A percentile compares a stretch with the other conserved stretches of the same genome.
phyloP scores from a whole-genome alignment of 768 basidiomycete species.

The Termitomyces sp. region DNA sequence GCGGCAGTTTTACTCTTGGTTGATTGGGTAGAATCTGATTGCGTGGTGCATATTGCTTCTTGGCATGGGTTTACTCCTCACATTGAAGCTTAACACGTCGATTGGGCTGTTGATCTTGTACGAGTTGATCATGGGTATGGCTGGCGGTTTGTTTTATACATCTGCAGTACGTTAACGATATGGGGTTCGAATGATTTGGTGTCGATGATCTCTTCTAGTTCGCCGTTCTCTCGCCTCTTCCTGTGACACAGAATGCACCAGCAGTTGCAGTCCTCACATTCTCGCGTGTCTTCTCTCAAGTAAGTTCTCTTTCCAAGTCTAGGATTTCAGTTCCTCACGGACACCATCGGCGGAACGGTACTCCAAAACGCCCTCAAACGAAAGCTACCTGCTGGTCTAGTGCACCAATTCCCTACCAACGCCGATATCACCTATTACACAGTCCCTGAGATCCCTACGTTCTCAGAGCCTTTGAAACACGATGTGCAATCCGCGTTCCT shows the following conservation, averaged over 20 bases:
- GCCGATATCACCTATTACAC: conserved; percentile 38
- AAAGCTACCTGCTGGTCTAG: conserved; percentile 33
- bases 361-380: conserved; percentile 44
- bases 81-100: conserved; percentile 19
- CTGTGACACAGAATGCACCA: conserved; percentile 31
- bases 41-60: conserved; percentile 24
- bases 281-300: conserved; percentile 29
- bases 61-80: conserved; percentile 29
- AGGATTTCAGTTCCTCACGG: background rate
- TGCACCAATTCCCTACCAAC: conserved; percentile 28
- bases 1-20: background rate
- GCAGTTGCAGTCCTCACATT: conserved; percentile 41
- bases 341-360: conserved; percentile 36
- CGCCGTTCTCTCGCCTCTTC: conserved; percentile 42
- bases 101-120: conserved; percentile 10
- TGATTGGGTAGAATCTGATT: background rate
- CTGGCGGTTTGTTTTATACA: conserved; percentile 10
- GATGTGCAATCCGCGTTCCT: conserved; percentile 13
- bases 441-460: conserved; percentile 33
- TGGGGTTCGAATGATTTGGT: background rate
- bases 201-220: conserved; percentile 19
- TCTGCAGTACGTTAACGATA: background rate
- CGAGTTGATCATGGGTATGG: conserved; percentile 4
- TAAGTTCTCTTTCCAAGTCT: conserved; percentile 5
- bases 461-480: conserved; percentile 23